These are phyloP conservation scores for Metroxylon sagu DNA, from an alignment of 176 grass and related monocot genomes.

Conservation along the genomic window DNA sequence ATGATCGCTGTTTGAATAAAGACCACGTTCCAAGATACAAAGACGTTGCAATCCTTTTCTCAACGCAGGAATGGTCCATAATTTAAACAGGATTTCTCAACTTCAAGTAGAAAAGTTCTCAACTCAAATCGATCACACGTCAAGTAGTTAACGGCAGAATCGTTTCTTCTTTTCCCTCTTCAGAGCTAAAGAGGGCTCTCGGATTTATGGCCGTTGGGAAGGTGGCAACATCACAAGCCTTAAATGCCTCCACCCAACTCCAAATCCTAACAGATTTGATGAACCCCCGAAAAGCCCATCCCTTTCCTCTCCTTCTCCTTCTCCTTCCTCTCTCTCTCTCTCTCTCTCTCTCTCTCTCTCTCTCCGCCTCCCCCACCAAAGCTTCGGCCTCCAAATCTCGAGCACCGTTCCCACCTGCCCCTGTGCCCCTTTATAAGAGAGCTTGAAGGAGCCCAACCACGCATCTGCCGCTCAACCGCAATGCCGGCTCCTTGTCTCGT, in stretches of 20 bases:
- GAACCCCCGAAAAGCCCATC: neutral
- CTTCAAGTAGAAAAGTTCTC: no score
- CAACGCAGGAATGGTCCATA: no score
- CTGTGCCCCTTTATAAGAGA: neutral
- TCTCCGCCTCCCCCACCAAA: neutral
- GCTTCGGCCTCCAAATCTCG: no score
- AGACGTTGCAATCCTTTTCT: no score
- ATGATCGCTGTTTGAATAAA: no score
- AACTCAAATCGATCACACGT: no score
- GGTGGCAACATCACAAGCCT: slow-evolving; percentile 28
- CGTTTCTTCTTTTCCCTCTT: neutral
- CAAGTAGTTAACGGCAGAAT: no score
- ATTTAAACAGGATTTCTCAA: no score
- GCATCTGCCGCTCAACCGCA: neutral
- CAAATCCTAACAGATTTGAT: neutral
- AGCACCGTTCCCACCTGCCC: slow-evolving; percentile 2
- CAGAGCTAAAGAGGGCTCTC: neutral
- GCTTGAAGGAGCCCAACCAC: no score
- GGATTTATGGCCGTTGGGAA: slow-evolving; percentile 35
- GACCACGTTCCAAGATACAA: no score
- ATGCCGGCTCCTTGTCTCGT: neutral
- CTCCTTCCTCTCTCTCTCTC: no score
- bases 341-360: no score
- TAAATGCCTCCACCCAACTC: slow-evolving; percentile 42
- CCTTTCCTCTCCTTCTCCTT: neutral